phyloP scores from a whole-genome alignment of 768 basidiomycete species.

The Tricholoma terreum region DNA sequence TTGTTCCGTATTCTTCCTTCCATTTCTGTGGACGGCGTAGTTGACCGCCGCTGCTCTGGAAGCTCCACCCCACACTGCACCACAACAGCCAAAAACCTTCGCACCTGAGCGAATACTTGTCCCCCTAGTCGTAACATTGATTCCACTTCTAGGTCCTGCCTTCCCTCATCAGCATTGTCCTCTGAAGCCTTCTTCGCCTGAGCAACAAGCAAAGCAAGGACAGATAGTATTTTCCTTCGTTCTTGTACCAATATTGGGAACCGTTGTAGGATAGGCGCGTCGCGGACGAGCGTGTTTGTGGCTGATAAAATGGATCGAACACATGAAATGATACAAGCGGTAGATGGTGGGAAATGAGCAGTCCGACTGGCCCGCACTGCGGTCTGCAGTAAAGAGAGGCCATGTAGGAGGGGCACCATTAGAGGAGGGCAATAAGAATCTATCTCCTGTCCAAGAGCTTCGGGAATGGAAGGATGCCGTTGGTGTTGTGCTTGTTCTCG shows the following conservation, averaged over 20 bases:
- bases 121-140: conserved; percentile 79
- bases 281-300: conserved; percentile 80
- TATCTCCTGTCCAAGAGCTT: conserved; percentile 45
- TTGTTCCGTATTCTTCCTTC: conserved; percentile 29
- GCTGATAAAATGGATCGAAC: conserved; percentile 84
- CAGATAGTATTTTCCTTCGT: conserved; percentile 77
- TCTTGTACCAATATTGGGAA: conserved; percentile 69
- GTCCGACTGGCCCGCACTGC: conserved; percentile 76
- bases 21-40: conserved; percentile 28
- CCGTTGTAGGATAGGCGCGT: conserved; percentile 66
- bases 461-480: conserved; percentile 45
- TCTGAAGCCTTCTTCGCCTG: conserved; percentile 71
- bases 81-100: conserved; percentile 74
- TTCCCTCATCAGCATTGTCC: conserved; percentile 41
- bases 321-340: conserved; percentile 92
- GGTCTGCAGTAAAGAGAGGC: conserved; percentile 79
- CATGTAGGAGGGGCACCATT: conserved; percentile 82
- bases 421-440: conserved; percentile 73
- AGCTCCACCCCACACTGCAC: conserved; percentile 73
- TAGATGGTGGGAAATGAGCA: conserved; percentile 89
- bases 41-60: conserved; percentile 45
- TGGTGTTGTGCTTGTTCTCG: conserved; percentile 29
- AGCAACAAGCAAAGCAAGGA: conserved; percentile 78
- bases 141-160: conserved; percentile 56
- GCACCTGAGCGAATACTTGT: conserved; percentile 77